These are phyloP conservation scores for Tricladium varicosporioides DNA, from an alignment of 2,329 filamentous ascomycete species.

Conservation along the genomic window DNA sequence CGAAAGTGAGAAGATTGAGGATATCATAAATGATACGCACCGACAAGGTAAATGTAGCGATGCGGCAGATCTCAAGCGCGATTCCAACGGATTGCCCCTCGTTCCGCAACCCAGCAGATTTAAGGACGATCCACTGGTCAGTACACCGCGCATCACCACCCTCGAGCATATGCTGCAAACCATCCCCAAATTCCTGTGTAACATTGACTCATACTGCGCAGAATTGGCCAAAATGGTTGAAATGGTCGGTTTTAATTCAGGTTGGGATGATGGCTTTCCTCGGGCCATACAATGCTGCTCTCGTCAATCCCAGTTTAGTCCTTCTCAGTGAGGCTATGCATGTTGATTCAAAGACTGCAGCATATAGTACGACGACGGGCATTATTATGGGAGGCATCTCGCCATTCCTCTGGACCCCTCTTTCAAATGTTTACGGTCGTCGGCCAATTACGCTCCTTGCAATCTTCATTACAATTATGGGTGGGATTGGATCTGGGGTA, in stretches of 20 bases:
- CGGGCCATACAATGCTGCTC: conserved; percentile 30
- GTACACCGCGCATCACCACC: conserved; percentile 4
- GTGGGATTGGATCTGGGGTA: conserved; percentile 26
- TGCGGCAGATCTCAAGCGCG: conserved; percentile 17
- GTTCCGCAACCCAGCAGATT: conserved; percentile 32
- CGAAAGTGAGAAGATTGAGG: background rate
- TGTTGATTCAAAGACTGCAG: conserved; percentile 24
- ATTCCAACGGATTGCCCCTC: conserved; percentile 27
- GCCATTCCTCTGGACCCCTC: conserved; percentile 30
- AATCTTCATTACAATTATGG: conserved; percentile 29
- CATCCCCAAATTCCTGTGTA: background rate
- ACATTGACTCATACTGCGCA: conserved; percentile 8
- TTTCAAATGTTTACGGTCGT: conserved; percentile 30
- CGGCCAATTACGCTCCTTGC: conserved; percentile 31
- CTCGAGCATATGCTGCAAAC: background rate
- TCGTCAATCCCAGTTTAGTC: conserved; percentile 32
- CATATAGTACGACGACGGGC: conserved; percentile 31
- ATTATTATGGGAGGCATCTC: conserved; percentile 31
- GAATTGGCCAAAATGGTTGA: conserved; percentile 34
- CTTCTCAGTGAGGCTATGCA: conserved; percentile 26
- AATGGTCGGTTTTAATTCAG: conserved; percentile 33
- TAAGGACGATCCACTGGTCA: conserved; percentile 32
- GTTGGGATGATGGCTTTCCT: conserved; percentile 33
- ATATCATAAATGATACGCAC: background rate
- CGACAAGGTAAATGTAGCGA: background rate